Conservation (phyloP, 23 red algal genomes). For the Chondrus crispus region DNA sequence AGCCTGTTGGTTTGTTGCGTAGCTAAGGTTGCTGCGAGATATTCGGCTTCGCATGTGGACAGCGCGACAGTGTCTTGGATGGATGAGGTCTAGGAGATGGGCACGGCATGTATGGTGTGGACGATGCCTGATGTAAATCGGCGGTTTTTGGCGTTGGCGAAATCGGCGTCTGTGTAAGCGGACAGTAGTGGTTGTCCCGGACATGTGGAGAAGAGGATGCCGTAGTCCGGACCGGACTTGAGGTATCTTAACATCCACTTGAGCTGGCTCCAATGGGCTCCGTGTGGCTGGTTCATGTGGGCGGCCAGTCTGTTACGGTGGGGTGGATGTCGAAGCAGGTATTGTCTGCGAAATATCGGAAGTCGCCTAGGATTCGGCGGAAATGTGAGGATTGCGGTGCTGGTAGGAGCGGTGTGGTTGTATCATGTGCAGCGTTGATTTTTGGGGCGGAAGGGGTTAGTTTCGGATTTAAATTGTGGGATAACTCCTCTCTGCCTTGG, state of each 20-base stretch:
- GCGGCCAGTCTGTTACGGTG: not conserved
- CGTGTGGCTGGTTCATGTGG: not conserved
- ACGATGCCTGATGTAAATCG: not conserved
- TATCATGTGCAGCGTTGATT: not conserved
- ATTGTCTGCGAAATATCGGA: not conserved
- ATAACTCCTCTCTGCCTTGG: not conserved
- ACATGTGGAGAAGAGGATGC: too few species aligned
- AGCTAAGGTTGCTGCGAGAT: not conserved
- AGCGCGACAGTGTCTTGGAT: not conserved
- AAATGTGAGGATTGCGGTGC: not conserved
- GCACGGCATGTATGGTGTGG: not conserved
- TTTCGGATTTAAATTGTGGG: too few species aligned
- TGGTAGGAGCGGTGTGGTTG: not conserved
- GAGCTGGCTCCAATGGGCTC: not conserved
- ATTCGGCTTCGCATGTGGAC: not conserved
- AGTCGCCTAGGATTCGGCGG: not conserved
- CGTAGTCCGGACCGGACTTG: too few species aligned
- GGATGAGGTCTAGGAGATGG: not conserved
- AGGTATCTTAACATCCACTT: not conserved
- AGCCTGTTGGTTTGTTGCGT: not conserved
- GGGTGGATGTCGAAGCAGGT: not conserved
- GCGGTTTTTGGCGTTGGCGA: not conserved
- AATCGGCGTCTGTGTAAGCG: not conserved
- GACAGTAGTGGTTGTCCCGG: not conserved
- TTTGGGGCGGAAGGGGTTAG: too few species aligned